Evolutionary conservation across 306 rosid genomes (phyloP).

Genomic region (Citrullus amarus): DNA sequence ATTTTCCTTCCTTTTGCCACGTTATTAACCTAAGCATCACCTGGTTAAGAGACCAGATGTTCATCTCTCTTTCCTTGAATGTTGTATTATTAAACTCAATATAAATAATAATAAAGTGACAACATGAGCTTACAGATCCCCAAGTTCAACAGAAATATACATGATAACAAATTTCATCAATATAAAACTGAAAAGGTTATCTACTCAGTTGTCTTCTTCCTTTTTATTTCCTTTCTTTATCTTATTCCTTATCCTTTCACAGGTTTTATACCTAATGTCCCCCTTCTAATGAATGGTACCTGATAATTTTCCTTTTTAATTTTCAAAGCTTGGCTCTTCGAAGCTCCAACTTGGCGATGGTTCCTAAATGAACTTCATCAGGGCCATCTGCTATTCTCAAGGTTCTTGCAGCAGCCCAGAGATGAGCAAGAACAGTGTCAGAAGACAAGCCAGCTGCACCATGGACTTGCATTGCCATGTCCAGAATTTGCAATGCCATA

Average conservation of each 20-base stretch:
- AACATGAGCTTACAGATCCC: not conserved
- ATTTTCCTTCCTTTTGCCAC: no score
- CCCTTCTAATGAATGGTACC: not conserved
- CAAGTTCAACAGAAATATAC: not conserved
- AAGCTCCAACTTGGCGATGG: slow-evolving; percentile 84
- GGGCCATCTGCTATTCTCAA: slow-evolving; percentile 96
- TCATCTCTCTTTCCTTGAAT: no score
- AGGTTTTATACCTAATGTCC: not conserved
- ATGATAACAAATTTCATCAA: not conserved
- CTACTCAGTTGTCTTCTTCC: not conserved
- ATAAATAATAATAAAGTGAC: no score
- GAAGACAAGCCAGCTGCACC: slow-evolving; percentile 84
- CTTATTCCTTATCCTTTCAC: not conserved
- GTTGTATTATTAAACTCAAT: no score
- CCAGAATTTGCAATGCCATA: slow-evolving; percentile 82
- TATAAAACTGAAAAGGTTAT: not conserved
- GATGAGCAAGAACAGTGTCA: slow-evolving; percentile 83
- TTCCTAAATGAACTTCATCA: slow-evolving; percentile 92
- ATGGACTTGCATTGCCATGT: slow-evolving; percentile 96
- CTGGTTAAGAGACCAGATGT: no score
- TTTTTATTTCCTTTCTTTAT: not conserved
- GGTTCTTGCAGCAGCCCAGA: slow-evolving; percentile 85
- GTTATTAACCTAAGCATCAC: no score
- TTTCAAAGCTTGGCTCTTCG: slow-evolving; percentile 63
- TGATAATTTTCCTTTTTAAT: not conserved